Base-by-base conservation (phyloP, 1,284 basidiomycete species). In the Puccinia polysora region DNA sequence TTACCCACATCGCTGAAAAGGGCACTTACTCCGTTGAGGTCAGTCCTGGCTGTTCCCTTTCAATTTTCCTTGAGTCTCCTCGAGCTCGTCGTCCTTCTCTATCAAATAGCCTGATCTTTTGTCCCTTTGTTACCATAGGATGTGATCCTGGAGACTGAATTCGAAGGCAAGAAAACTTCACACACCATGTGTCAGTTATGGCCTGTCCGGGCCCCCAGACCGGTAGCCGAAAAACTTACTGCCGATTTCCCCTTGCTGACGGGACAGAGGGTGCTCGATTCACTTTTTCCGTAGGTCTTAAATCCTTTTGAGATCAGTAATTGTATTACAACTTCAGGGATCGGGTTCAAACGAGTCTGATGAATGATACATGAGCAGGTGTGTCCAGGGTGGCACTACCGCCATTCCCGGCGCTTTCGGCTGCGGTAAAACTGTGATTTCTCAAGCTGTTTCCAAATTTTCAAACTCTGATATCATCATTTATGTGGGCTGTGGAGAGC, bases 391-490 rank as follows among this genome's bases (percentile, higher is more conserved):
- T 77, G 96, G 96, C 74, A 98, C 96, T 8, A 99, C 96, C 6
- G 93, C 95, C 75, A 99, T 98, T 80, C 96, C 96, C 34, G 96
- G 96, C 77, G 96, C 96, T 77, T 99, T 99, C 81, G 96, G 96
- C 78, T 97, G 95, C 77, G 91, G 91, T 77, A 94, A 94, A 84
- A 97, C 93, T 28, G 93, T 97, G 77, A 97, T 97, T 78, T 94
- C 91, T 45, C 88, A 96, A 83, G 96, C 95, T 14, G 84, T 99
- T 74, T 97, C 96, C 76, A 99, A 99, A 81, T 99, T 88, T 83
- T 99, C 96, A 40, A 99, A 99, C 84, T 97, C 94, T 77, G 95
- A 98, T 80, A 97, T 97, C 78, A 98, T 99, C 80, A 88, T 97
- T 76, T 99, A 99, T 80, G 96, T 99, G 77, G 96, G 96, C 50